These are phyloP conservation scores for Rhynchospora tenuis DNA, from an alignment of 176 grass and related monocot genomes.

Conservation along the genomic window DNA sequence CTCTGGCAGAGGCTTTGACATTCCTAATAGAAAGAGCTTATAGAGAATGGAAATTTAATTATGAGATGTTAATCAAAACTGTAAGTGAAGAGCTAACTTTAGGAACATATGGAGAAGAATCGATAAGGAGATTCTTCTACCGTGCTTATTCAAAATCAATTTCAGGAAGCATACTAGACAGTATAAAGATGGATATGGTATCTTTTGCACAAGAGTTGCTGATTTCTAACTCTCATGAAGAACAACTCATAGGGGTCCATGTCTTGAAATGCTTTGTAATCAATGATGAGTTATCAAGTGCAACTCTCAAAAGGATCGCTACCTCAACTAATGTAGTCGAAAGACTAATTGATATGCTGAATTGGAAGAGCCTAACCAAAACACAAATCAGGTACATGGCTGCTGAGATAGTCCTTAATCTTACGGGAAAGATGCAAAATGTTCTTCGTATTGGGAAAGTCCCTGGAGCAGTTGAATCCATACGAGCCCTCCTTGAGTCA, in stretches of 20 bases:
- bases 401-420: neutral
- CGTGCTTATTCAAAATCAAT: slow-evolving; percentile 17
- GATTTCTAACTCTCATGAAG: neutral
- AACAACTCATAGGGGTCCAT: neutral
- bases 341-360: slow-evolving; percentile 23
- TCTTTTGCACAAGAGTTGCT: slow-evolving; percentile 18
- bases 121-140: slow-evolving; percentile 32
- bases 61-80: neutral
- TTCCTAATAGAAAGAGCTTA: slow-evolving; percentile 31
- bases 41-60: slow-evolving; percentile 22
- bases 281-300: neutral
- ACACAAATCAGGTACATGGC: neutral
- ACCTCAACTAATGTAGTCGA: neutral
- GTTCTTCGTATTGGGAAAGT: slow-evolving; percentile 16
- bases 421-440: neutral
- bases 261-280: slow-evolving; percentile 4
- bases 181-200: slow-evolving; percentile 24
- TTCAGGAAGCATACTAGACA: slow-evolving; percentile 25
- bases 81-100: slow-evolving; percentile 16
- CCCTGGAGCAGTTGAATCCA: slow-evolving; percentile 25
- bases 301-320: slow-evolving; percentile 2
- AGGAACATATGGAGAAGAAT: neutral
- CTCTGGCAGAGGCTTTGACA: slow-evolving; percentile 20
- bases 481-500: neutral
- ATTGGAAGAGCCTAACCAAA: slow-evolving; percentile 19